Evolutionary conservation across 257 asterid genomes (phyloP).

Genomic region (Solanum sejunctum): DNA sequence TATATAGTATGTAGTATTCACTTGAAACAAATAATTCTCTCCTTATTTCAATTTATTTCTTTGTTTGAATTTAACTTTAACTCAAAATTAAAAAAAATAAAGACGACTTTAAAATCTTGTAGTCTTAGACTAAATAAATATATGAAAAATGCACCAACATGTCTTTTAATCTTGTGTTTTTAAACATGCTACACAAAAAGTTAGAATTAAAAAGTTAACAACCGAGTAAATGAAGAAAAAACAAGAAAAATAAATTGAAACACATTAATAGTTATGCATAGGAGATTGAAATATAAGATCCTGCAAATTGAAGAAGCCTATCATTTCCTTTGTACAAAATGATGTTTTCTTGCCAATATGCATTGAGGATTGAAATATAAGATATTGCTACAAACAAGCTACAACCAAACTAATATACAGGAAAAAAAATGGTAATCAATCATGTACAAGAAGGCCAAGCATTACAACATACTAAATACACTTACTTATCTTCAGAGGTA

Average conservation of each 20-base stretch:
- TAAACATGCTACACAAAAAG: too few relatives aligned
- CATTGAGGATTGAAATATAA: background rate
- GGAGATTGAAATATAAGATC: background rate
- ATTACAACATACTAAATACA: slow-evolving; percentile 9
- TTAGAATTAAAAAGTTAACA: too few relatives aligned
- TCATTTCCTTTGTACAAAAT: background rate
- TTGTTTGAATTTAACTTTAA: too few relatives aligned
- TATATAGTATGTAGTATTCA: background rate
- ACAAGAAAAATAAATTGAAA: background rate
- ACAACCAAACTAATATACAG: background rate
- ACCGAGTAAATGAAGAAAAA: background rate
- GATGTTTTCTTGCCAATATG: background rate
- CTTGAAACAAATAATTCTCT: background rate
- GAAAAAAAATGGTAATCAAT: background rate
- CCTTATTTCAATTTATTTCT: too few relatives aligned
- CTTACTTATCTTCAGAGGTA: slow-evolving; percentile 39
- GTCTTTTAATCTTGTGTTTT: too few relatives aligned
- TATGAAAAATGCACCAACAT: too few relatives aligned
- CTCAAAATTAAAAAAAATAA: too few relatives aligned
- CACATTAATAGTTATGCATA: background rate
- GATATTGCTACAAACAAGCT: background rate
- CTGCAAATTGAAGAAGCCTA: background rate
- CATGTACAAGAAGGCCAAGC: background rate
- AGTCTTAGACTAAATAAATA: too few relatives aligned
- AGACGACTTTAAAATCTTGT: too few relatives aligned